Evolutionary conservation across 495 filamentous ascomycete genomes (phyloP).

Genomic region (Xylona heveae): DNA sequence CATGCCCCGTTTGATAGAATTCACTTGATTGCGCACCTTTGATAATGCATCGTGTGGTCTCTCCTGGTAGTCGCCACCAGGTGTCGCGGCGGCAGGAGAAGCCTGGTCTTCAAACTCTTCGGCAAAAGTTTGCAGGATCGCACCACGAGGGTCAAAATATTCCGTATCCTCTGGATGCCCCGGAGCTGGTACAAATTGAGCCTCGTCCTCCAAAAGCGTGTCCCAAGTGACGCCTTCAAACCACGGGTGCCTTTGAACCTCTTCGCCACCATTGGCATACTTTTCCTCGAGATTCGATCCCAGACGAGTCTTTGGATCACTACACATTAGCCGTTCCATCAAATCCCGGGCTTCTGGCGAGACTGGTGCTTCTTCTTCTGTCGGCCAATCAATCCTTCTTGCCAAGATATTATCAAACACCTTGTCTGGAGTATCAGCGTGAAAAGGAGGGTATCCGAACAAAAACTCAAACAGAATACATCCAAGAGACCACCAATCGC

Average conservation of each 20-base stretch:
- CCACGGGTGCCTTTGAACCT: slow-evolving; percentile 80
- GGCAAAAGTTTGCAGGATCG: slow-evolving; percentile 69
- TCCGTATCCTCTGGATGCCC: slow-evolving; percentile 96
- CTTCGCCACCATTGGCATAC: slow-evolving; percentile 59
- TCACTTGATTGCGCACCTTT: slow-evolving; percentile 69
- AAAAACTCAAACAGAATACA: slow-evolving; percentile 96
- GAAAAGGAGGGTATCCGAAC: slow-evolving; percentile 83
- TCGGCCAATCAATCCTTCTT: slow-evolving; percentile 75
- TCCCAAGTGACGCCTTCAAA: slow-evolving; percentile 80
- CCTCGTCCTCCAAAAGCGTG: slow-evolving; percentile 72
- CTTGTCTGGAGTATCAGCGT: slow-evolving; percentile 71
- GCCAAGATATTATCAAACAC: slow-evolving; percentile 93
- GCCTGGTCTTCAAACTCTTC: slow-evolving; percentile 85
- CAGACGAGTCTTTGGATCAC: slow-evolving; percentile 58
- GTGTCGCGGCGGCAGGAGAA: slow-evolving; percentile 41
- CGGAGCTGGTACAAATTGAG: slow-evolving; percentile 79
- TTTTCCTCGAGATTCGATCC: slow-evolving; percentile 69
- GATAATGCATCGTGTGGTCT: slow-evolving; percentile 89
- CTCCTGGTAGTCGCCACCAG: slow-evolving; percentile 49
- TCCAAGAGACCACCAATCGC: slow-evolving; percentile 98
- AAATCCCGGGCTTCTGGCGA: slow-evolving; percentile 79
- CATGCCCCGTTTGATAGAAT: slow-evolving; percentile 60
- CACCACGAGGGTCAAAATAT: slow-evolving; percentile 87
- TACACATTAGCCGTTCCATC: slow-evolving; percentile 73
- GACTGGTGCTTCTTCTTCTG: slow-evolving; percentile 34